Percentiles rank a stretch among this genome's conserved stretches.
Evolutionary conservation across 352 stramenopile genomes (phyloP).

Genomic region (Phytophthora rubi): DNA sequence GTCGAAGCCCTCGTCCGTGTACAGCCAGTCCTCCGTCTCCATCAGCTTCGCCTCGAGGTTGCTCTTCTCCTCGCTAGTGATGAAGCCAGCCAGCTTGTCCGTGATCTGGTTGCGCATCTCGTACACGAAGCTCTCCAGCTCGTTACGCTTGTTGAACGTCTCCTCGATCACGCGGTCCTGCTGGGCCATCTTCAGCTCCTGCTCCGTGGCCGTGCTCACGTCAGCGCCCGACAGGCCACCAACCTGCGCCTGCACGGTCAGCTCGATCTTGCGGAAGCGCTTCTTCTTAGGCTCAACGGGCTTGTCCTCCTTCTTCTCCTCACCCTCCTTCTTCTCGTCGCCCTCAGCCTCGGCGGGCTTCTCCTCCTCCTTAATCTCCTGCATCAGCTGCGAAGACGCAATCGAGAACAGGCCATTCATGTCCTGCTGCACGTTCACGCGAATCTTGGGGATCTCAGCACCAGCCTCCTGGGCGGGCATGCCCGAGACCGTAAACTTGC

Average conservation of each 20-base stretch:
- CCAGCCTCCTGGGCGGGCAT: slow-evolving; percentile 77
- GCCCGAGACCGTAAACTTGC: slow-evolving; percentile 93
- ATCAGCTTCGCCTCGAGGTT: slow-evolving; percentile 91
- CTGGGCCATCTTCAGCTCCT: slow-evolving; percentile 96
- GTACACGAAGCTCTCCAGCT: slow-evolving; percentile 99
- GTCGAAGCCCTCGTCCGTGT: slow-evolving; percentile 99
- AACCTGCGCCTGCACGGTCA: slow-evolving; percentile 75
- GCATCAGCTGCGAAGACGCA: slow-evolving; percentile 96
- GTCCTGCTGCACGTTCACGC: slow-evolving; percentile 98
- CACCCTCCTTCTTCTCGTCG: slow-evolving; percentile 62
- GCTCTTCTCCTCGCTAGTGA: slow-evolving; percentile 89
- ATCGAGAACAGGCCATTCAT: slow-evolving; percentile 97
- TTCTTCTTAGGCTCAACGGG: slow-evolving; percentile 92
- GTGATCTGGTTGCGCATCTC: slow-evolving; percentile 97
- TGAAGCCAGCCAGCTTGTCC: slow-evolving; percentile 86
- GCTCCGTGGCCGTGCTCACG: slow-evolving; percentile 77
- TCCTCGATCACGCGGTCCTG: slow-evolving; percentile 96
- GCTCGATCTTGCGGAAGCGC: slow-evolving; percentile 93
- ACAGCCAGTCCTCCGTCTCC: slow-evolving; percentile 98
- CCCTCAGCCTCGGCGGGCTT: slow-evolving; percentile 66
- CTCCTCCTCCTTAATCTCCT: slow-evolving; percentile 94
- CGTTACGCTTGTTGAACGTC: slow-evolving; percentile 99
- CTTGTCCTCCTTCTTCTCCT: slow-evolving; percentile 79
- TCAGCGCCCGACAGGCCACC: slow-evolving; percentile 64
- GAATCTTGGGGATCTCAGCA: slow-evolving; percentile 90